phyloP scores from a whole-genome alignment of 805 yeast species.

The Wickerhamomyces mucosus region DNA sequence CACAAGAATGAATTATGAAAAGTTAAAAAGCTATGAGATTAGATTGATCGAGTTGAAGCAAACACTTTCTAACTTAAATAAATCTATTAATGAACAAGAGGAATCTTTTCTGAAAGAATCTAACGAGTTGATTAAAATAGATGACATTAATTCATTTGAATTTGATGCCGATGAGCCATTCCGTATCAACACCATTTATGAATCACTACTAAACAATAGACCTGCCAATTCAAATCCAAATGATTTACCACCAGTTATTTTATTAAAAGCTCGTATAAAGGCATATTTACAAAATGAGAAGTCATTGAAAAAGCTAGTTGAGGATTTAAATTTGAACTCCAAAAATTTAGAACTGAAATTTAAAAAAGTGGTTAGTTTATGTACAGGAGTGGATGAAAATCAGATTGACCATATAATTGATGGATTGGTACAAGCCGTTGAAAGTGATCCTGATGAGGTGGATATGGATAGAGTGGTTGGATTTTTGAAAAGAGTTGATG shows the following conservation, averaged over 20 bases:
- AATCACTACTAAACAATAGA: constrained; percentile 12
- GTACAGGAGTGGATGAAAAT: constrained; percentile 79
- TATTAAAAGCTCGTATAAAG: constrained; percentile 66
- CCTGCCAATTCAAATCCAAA: constrained; percentile 16
- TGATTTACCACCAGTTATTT: constrained; percentile 26
- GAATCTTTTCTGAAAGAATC: constrained; percentile 37
- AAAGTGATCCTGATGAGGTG: constrained; percentile 67
- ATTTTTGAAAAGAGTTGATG: constrained; percentile 40
- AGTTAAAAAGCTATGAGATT: constrained; percentile 35
- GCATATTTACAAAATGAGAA: constrained; percentile 71
- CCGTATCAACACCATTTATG: constrained; percentile 48
- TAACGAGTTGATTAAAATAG: constrained; percentile 25
- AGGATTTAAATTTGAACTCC: constrained; percentile 42
- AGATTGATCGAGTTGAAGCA: constrained; percentile 41
- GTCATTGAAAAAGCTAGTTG: constrained; percentile 42
- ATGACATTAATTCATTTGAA: constrained; percentile 38
- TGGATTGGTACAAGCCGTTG: constrained; percentile 83
- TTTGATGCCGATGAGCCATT: constrained; percentile 93
- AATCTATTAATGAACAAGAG: constrained; percentile 58
- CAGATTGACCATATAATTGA: constrained; percentile 76
- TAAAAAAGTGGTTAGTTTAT: constrained; percentile 77
- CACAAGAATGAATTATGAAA: constrained; percentile 39
- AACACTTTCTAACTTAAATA: constrained; percentile 47
- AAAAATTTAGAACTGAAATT: constrained; percentile 63
- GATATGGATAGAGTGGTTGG: constrained; percentile 48